Evolutionary conservation across 805 yeast species (phyloP).

Genomic region (Jamesozyma rosinii): DNA sequence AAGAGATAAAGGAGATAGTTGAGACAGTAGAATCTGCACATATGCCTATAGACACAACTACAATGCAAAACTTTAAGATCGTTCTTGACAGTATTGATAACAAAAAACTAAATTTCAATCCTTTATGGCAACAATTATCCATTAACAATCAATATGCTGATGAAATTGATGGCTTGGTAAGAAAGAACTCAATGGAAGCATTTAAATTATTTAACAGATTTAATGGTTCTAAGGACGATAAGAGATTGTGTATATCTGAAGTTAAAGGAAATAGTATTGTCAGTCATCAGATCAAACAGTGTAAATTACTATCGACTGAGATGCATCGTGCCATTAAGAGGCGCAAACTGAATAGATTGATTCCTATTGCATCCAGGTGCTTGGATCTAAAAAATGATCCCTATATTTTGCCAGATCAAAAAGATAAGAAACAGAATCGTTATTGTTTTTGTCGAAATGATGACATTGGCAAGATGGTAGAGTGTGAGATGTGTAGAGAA

Average conservation of each 20-base stretch:
- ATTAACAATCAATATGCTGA: slow-evolving; percentile 10
- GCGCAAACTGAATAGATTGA: slow-evolving; percentile 4
- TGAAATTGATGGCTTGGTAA: slow-evolving; percentile 4
- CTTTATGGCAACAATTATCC: slow-evolving; percentile 8
- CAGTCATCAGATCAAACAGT: slow-evolving; percentile 7
- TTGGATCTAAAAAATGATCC: slow-evolving; percentile 20
- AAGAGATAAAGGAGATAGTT: slow-evolving; percentile 8
- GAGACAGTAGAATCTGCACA: slow-evolving; percentile 7
- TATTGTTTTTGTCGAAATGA: slow-evolving; percentile 57
- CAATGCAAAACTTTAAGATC: slow-evolving; percentile 9
- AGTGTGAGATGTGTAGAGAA: slow-evolving; percentile 60
- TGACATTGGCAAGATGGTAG: slow-evolving; percentile 58
- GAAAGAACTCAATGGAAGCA: slow-evolving; percentile 4
- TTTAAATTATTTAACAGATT: slow-evolving; percentile 12
- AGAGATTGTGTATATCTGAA: slow-evolving; percentile 27
- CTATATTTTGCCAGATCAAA: slow-evolving; percentile 1
- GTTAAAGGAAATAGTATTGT: slow-evolving; percentile 19
- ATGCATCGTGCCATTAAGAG: slow-evolving; percentile 5
- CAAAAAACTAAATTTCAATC: slow-evolving; percentile 10
- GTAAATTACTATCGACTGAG: slow-evolving; percentile 10
- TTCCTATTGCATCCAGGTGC: slow-evolving; percentile 9
- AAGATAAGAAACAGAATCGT: slow-evolving; percentile 6
- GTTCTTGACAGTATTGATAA: slow-evolving; percentile 9
- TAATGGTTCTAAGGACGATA: slow-evolving; percentile 26
- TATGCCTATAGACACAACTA: slow-evolving; percentile 16